Conservation (phyloP, 129 eudicot genomes). For the Scalesia atractyloides region DNA sequence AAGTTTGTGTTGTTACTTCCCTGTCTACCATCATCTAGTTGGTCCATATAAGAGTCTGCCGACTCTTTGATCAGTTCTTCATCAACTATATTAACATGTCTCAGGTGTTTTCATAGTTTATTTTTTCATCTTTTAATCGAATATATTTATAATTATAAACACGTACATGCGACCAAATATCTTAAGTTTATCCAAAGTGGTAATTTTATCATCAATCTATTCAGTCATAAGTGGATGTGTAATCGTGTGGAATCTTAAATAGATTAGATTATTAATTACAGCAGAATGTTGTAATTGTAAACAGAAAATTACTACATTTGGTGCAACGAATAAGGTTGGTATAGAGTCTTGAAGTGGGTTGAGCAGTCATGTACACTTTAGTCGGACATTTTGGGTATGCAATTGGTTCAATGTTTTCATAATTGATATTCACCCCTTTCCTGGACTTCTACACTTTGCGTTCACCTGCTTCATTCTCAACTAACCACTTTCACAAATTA, state of each 20-base stretch:
- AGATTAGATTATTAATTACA: not conserved
- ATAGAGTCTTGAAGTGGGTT: constrained; percentile 13
- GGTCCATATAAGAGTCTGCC: no score
- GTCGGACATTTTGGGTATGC: constrained; percentile 4
- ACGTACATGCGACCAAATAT: no score
- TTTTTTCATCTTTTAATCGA: no score
- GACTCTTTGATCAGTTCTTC: no score
- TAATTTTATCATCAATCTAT: not conserved
- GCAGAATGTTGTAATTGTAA: not conserved
- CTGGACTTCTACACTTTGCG: constrained; percentile 27
- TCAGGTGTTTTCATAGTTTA: no score
- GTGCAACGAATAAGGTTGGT: constrained; percentile 24
- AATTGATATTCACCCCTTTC: constrained; percentile 19
- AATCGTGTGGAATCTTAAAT: not conserved
- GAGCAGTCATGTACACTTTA: constrained; percentile 22
- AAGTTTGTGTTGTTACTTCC: no score
- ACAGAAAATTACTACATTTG: not conserved
- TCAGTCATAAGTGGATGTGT: not conserved
- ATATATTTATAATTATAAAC: no score
- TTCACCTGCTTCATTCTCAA: constrained; percentile 31
- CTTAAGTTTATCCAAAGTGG: no score
- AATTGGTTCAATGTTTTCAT: constrained; percentile 22
- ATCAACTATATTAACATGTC: no score
- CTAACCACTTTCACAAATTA: constrained; percentile 7
- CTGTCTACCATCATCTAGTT: no score